A percentile compares a stretch with the other conserved stretches of the same genome.
Evolutionary conservation across 2,329 filamentous ascomycete genomes (phyloP).

Genomic region (Aspergillus luchuensis): DNA sequence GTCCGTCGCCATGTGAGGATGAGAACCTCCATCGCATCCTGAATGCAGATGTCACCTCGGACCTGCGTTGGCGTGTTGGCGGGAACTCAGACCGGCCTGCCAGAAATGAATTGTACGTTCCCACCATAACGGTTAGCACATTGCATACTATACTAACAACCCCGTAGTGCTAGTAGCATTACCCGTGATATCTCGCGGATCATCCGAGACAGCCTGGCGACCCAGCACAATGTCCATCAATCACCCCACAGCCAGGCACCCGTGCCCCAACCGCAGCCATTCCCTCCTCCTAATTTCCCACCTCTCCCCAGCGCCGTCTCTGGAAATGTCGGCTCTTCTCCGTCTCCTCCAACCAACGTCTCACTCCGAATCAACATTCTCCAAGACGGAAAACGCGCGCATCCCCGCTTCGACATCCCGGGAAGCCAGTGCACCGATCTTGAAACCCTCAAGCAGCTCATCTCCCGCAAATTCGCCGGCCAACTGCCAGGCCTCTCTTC

Average conservation of each 20-base stretch:
- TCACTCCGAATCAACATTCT: slow-evolving; percentile 43
- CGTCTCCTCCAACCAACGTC: slow-evolving; percentile 24
- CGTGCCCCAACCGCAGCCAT: slow-evolving; percentile 21
- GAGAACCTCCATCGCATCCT: slow-evolving; percentile 41
- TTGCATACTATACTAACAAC: slow-evolving; percentile 6
- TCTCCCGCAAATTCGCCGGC: slow-evolving; percentile 35
- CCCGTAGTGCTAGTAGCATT: slow-evolving; percentile 42
- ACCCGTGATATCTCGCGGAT: slow-evolving; percentile 45
- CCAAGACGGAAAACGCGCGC: slow-evolving; percentile 42
- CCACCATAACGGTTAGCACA: not conserved
- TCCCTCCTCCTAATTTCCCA: slow-evolving; percentile 22
- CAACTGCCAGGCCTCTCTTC: slow-evolving; percentile 33
- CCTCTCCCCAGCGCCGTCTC: slow-evolving; percentile 14
- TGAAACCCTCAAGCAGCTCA: slow-evolving; percentile 32
- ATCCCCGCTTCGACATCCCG: slow-evolving; percentile 40
- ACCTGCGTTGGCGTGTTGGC: slow-evolving; percentile 42
- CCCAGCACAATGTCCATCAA: slow-evolving; percentile 23
- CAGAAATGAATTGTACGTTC: slow-evolving; percentile 46
- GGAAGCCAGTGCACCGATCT: slow-evolving; percentile 40
- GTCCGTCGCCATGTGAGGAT: slow-evolving; percentile 36
- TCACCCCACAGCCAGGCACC: slow-evolving; percentile 13
- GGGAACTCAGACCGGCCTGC: slow-evolving; percentile 32
- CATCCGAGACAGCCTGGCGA: slow-evolving; percentile 41
- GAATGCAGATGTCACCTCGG: slow-evolving; percentile 32
- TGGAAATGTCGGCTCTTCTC: slow-evolving; percentile 9